phyloP scores from a whole-genome alignment of 2,329 filamentous ascomycete species.

The Falciphora oryzae region DNA sequence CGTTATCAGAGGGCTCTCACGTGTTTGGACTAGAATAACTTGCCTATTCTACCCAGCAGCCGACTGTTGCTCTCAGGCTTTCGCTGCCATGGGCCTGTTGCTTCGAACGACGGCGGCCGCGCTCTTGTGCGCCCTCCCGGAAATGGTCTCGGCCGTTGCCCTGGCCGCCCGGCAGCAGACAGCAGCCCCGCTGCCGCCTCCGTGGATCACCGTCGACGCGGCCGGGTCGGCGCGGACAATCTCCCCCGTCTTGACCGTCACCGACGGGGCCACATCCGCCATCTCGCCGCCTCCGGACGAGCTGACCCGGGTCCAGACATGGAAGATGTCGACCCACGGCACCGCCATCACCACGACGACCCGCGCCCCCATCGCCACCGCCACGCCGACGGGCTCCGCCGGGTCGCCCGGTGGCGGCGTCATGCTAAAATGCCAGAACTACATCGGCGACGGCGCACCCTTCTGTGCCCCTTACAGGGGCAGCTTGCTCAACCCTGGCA shows the following conservation, averaged over 20 bases:
- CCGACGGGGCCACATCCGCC: conserved; percentile 22
- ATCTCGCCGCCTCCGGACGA: conserved; percentile 21
- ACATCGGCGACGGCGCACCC: conserved; percentile 21
- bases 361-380: conserved; percentile 11
- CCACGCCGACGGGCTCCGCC: conserved; percentile 11
- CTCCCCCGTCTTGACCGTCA: conserved; percentile 21
- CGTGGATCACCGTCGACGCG: conserved; percentile 28
- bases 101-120: neutral
- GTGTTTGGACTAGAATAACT: neutral
- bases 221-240: conserved; percentile 23
- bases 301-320: conserved; percentile 21
- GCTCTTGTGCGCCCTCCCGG: neutral
- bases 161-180: neutral
- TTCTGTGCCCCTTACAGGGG: conserved; percentile 28
- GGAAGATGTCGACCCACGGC: conserved; percentile 21
- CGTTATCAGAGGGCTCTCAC: neutral
- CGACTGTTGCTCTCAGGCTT: no score
- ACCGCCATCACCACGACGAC: conserved; percentile 24
- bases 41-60: no score
- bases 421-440: conserved; percentile 25
- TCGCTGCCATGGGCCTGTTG: neutral
- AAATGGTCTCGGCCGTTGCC: neutral
- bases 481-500: conserved; percentile 23
- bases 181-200: neutral
- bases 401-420: conserved; percentile 17